Evolutionary conservation across 345 rosid species (phyloP).

Genomic region (Acer negundo): DNA sequence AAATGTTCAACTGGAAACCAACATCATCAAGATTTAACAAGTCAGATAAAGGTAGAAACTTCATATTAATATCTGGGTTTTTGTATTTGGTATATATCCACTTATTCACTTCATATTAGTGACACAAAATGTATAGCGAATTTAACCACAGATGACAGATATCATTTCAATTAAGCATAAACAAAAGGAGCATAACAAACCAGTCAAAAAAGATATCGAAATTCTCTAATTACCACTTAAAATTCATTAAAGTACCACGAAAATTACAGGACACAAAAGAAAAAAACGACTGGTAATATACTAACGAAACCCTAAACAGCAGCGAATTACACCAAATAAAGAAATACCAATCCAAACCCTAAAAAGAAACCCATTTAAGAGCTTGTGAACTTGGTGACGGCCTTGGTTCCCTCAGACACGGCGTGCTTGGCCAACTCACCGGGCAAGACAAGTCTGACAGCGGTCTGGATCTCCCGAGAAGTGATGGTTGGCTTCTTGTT

Average conservation of each 20-base stretch:
- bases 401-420: slow-evolving; percentile 36
- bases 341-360: background rate
- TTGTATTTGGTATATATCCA: too few species aligned
- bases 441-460: slow-evolving; percentile 28
- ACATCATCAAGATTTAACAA: too few species aligned
- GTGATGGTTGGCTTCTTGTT: slow-evolving; percentile 37
- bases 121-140: too few species aligned
- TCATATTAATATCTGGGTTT: too few species aligned
- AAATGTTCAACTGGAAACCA: too few species aligned
- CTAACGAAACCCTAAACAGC: slow-evolving; percentile 2
- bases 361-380: background rate
- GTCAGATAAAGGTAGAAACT: too few species aligned
- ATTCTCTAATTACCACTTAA: background rate
- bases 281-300: background rate
- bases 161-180: too few species aligned
- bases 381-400: slow-evolving; percentile 33
- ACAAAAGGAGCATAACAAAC: too few species aligned
- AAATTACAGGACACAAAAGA: background rate
- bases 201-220: background rate
- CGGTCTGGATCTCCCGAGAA: slow-evolving; percentile 37
- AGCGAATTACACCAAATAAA: background rate
- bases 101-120: too few species aligned
- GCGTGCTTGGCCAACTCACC: slow-evolving; percentile 39
- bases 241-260: background rate
- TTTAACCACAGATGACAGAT: too few species aligned